These are phyloP conservation scores for Erysimum cheiri DNA, from an alignment of 441 rosid genomes.

Conservation along the genomic window DNA sequence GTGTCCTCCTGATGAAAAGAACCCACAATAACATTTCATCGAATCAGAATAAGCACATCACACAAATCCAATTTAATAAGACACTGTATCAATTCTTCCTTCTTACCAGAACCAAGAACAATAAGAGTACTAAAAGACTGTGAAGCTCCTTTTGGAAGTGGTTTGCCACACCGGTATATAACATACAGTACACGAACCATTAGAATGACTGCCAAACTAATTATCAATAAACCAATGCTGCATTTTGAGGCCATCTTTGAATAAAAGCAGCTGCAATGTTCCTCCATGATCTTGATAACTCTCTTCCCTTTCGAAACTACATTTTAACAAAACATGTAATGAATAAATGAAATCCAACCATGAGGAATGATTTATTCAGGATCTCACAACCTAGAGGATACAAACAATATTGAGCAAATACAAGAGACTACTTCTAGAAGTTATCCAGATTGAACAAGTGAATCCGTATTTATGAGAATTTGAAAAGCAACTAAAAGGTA, in stretches of 20 bases:
- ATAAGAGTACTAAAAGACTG: constrained; percentile 61
- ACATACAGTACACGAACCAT: constrained; percentile 49
- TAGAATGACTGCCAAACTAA: constrained; percentile 27
- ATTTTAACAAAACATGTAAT: background rate
- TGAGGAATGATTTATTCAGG: background rate
- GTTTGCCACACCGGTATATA: constrained; percentile 60
- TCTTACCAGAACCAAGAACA: constrained; percentile 87
- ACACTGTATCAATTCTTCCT: background rate
- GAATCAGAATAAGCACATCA: background rate
- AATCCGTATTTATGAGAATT: constrained; percentile 5
- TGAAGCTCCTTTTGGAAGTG: constrained; percentile 50
- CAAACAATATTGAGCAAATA: too few relatives aligned
- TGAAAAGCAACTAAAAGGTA: constrained; percentile 26
- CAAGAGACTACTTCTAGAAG: too few relatives aligned
- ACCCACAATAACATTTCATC: constrained; percentile 18
- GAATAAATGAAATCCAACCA: background rate
- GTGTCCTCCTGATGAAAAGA: constrained; percentile 69
- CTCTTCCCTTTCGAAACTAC: constrained; percentile 18
- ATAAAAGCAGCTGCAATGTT: constrained; percentile 30
- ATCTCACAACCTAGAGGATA: too few relatives aligned
- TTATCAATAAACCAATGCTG: constrained; percentile 22
- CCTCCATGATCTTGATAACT: constrained; percentile 37
- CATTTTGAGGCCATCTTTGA: constrained; percentile 37
- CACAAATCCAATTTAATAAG: background rate
- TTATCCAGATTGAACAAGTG: constrained; percentile 14